Conservation (phyloP, 179 eudicot genomes). For the Drosera spatulata region DNA sequence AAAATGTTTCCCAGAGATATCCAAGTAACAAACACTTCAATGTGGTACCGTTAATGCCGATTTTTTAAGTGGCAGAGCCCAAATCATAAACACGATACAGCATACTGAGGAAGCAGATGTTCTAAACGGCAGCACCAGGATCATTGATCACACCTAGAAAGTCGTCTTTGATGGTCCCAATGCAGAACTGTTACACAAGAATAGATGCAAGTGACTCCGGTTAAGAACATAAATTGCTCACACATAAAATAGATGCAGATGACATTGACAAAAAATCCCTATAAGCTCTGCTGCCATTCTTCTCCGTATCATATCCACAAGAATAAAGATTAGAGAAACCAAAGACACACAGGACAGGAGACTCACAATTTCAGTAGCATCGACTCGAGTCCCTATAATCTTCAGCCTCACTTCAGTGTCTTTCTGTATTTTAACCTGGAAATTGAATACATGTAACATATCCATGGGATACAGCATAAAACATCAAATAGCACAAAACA, state of each 20-base stretch:
- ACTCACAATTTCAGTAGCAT: constrained; percentile 95
- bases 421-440: constrained; percentile 87
- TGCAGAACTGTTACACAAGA: constrained; percentile 75
- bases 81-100: no score
- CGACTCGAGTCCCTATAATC: constrained; percentile 94
- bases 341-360: constrained; percentile 2
- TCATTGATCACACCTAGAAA: constrained; percentile 85
- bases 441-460: not conserved
- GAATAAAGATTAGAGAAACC: not conserved
- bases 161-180: constrained; percentile 89
- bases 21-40: no score
- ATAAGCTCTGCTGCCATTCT: no score
- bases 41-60: no score
- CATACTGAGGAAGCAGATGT: not conserved
- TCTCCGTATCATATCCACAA: not conserved
- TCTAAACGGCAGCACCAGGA: constrained; percentile 46
- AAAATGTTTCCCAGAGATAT: no score
- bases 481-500: not conserved
- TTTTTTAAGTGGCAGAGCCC: no score
- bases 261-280: no score
- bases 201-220: not conserved
- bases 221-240: not conserved
- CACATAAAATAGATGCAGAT: no score
- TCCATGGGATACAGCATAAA: not conserved
- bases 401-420: constrained; percentile 91